These are phyloP conservation scores for Erythrophleum fordii DNA, from an alignment of 306 rosid genomes.

Conservation along the genomic window DNA sequence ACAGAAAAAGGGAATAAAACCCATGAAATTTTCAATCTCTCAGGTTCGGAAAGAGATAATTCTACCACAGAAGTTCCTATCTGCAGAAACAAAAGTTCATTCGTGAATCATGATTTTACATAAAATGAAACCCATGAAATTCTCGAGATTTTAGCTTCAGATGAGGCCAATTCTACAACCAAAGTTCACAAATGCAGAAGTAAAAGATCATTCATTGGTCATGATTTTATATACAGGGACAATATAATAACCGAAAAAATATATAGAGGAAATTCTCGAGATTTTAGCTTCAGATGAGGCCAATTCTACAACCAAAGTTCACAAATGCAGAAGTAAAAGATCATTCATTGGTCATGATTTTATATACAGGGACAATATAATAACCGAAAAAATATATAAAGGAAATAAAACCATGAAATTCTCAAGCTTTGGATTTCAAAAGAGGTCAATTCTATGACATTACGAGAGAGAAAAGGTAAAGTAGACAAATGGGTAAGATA, in stretches of 20 bases:
- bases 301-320: background rate
- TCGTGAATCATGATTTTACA: background rate
- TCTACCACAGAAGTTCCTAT: background rate
- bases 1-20: background rate
- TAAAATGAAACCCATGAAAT: background rate
- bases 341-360: background rate
- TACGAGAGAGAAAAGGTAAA: background rate
- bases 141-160: constrained; percentile 14
- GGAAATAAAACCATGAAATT: too few species aligned
- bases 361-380: background rate
- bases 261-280: background rate
- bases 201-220: background rate
- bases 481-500: background rate
- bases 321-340: background rate
- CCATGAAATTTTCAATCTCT: background rate
- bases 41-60: background rate
- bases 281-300: constrained; percentile 10
- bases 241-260: background rate
- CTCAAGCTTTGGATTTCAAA: constrained; percentile 11
- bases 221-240: background rate
- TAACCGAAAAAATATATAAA: background rate
- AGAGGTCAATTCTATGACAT: background rate
- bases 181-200: background rate
- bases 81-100: constrained; percentile 3
- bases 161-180: background rate